Conservation (phyloP, 176 grass and related monocot species). For the Cenchrus americanus region DNA sequence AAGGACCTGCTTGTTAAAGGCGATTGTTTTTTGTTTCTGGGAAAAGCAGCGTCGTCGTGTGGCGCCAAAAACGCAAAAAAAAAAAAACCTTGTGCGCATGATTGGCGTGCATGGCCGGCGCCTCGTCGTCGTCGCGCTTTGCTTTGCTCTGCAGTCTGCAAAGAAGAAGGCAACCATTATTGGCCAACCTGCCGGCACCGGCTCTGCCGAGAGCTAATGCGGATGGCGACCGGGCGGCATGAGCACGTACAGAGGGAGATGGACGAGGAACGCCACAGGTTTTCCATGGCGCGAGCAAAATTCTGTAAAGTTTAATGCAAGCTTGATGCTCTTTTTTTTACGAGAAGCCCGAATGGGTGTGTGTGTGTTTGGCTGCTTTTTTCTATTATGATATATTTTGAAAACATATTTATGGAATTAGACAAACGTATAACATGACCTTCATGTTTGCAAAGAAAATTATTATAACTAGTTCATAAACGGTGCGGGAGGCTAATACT, state of each 20-base stretch:
- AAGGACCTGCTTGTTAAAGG: constrained; percentile 28
- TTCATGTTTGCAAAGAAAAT: too few relatives aligned
- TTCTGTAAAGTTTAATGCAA: too few relatives aligned
- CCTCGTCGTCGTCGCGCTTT: too few relatives aligned
- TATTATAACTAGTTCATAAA: too few relatives aligned
- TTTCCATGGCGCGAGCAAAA: neutral
- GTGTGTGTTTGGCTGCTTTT: too few relatives aligned
- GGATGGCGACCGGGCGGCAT: neutral
- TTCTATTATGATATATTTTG: too few relatives aligned
- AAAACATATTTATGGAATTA: too few relatives aligned
- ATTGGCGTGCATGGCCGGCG: neutral
- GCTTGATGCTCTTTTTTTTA: too few relatives aligned
- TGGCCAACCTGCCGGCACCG: neutral
- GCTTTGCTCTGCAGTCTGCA: neutral
- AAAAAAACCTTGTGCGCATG: neutral
- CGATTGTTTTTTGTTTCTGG: neutral
- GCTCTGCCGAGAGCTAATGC: neutral
- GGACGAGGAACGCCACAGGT: neutral
- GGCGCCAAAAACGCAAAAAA: neutral
- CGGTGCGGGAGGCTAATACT: too few relatives aligned
- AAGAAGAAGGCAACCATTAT: neutral
- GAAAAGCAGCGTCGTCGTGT: neutral
- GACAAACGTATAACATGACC: too few relatives aligned
- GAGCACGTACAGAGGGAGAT: neutral
- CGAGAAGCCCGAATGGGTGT: too few relatives aligned